Evolutionary conservation across 2,329 filamentous ascomycete genomes (phyloP), one percentile per base, ranked within the genome.

Genomic region (Trichoderma cornu-damae): DNA sequence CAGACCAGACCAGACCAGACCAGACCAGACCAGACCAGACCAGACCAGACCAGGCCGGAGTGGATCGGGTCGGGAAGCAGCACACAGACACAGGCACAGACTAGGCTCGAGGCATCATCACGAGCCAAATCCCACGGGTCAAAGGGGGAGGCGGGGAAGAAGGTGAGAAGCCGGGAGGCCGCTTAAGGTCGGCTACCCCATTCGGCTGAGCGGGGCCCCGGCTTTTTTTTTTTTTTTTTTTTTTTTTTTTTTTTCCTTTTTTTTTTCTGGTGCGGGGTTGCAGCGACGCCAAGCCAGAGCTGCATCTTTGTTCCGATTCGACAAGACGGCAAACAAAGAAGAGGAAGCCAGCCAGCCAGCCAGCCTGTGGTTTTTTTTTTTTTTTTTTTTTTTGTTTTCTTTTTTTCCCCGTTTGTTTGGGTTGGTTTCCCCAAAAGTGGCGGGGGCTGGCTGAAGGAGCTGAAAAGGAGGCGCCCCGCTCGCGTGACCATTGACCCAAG

Each of bases 141-240:
- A 3, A 53, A 43, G 22, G 5, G 22, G 5, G 20, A 53, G 22
- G 37, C 24, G 50, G 32, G 37, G n/a, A n/a, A n/a, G n/a, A n/a
- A n/a, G n/a, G n/a, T n/a, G n/a, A n/a, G n/a, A n/a, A 30, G 20
- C 38, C 37, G 48, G 51, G 32, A 47, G 32, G 40, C 56, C 56
- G 56, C 56, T 58, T 58, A 58, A 34, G 48, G 38, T 58, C 56
- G 56, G 56, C 56, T 53, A 46, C 42, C 49, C 42, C n/a, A 48
- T 53, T 57, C 54, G 46, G 54, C 18, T 30, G 43, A 44, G 51
- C 51, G 49, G 49, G 49, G 49, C 49, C 37, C 49, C 51, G 40
- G 38, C 51, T 46, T 34, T 24, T 42, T 44, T 22, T 24, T 14
- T n/a, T 16, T 40, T 26, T 18, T 26, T 22, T 52, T 32, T 34